Evolutionary conservation across 306 rosid species (phyloP).

Genomic region (Bauhinia variegata): DNA sequence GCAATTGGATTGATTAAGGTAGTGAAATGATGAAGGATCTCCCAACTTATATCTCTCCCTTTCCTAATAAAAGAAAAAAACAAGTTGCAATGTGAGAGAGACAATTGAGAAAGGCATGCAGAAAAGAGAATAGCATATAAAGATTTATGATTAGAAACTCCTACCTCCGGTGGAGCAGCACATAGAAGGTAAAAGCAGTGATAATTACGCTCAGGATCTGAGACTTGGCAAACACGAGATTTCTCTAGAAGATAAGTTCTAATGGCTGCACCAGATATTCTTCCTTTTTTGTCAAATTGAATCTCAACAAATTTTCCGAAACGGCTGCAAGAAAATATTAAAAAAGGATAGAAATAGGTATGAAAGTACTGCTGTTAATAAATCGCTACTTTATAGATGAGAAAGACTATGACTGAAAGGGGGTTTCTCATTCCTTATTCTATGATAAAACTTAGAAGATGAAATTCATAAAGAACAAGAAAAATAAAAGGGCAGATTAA

Average conservation of each 20-base stretch:
- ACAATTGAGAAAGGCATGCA: slow-evolving; percentile 26
- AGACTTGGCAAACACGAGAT: slow-evolving; percentile 95
- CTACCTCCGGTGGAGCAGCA: slow-evolving; percentile 89
- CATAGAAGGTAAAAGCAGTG: slow-evolving; percentile 89
- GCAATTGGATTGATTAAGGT: slow-evolving; percentile 90
- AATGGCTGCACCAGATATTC: slow-evolving; percentile 95
- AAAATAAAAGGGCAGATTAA: slow-evolving; percentile 22
- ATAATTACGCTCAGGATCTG: slow-evolving; percentile 89
- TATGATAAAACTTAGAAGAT: no score
- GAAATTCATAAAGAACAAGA: not conserved
- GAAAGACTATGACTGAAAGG: slow-evolving; percentile 19
- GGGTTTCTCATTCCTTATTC: no score
- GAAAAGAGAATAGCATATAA: slow-evolving; percentile 28
- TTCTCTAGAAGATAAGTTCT: slow-evolving; percentile 92
- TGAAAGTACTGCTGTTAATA: slow-evolving; percentile 27
- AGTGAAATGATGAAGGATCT: slow-evolving; percentile 79
- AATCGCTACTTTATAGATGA: slow-evolving; percentile 33
- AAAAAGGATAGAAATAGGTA: slow-evolving; percentile 40
- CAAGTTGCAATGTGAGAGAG: slow-evolving; percentile 28
- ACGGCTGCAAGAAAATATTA: slow-evolving; percentile 66
- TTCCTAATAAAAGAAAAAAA: slow-evolving; percentile 58
- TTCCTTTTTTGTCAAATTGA: slow-evolving; percentile 71
- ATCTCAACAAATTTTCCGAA: slow-evolving; percentile 96
- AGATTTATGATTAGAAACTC: slow-evolving; percentile 18
- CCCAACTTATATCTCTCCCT: slow-evolving; percentile 81